Conservation (phyloP, 2,329 filamentous ascomycete species). For the Hypoxylon sp. region DNA sequence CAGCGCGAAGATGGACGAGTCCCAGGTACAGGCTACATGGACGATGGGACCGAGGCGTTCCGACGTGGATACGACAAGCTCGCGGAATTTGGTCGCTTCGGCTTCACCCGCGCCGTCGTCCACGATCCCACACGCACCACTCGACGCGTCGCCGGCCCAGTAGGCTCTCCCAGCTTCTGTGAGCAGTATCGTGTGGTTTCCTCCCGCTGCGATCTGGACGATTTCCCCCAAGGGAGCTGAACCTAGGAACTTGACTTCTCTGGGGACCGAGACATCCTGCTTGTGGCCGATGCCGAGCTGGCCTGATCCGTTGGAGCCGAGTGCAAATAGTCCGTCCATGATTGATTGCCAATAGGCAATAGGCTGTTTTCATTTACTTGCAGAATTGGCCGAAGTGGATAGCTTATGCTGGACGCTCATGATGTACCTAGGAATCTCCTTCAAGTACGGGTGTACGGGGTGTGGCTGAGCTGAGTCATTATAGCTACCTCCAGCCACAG, state of each 20-base stretch:
- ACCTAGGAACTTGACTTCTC: conserved; percentile 68
- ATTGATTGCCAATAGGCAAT: not conserved
- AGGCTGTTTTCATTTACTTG: not conserved
- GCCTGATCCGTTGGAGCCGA: conserved; percentile 81
- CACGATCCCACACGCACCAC: conserved; percentile 65
- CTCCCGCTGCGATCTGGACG: conserved; percentile 69
- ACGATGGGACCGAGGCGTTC: conserved; percentile 47
- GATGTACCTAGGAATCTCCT: too few species aligned
- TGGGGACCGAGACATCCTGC: conserved; percentile 76
- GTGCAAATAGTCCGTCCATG: conserved; percentile 71
- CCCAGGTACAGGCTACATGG: conserved; percentile 81
- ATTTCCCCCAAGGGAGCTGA: conserved; percentile 54
- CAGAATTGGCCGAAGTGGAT: not conserved
- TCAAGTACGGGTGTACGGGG: not conserved
- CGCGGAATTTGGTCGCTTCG: conserved; percentile 55
- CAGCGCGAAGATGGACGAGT: conserved; percentile 73
- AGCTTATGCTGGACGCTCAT: too few species aligned
- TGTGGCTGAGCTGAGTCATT: conserved; percentile 27
- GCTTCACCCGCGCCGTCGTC: conserved; percentile 41
- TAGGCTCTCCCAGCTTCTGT: conserved; percentile 70
- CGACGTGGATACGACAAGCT: conserved; percentile 52
- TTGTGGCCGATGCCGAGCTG: conserved; percentile 78
- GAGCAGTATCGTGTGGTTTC: conserved; percentile 87
- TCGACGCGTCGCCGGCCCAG: conserved; percentile 70
- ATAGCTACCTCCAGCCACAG: conserved; percentile 12